Base-by-base conservation (phyloP, 192 early-diverging fungal genomes). In the Glomus cerebriforme region DNA sequence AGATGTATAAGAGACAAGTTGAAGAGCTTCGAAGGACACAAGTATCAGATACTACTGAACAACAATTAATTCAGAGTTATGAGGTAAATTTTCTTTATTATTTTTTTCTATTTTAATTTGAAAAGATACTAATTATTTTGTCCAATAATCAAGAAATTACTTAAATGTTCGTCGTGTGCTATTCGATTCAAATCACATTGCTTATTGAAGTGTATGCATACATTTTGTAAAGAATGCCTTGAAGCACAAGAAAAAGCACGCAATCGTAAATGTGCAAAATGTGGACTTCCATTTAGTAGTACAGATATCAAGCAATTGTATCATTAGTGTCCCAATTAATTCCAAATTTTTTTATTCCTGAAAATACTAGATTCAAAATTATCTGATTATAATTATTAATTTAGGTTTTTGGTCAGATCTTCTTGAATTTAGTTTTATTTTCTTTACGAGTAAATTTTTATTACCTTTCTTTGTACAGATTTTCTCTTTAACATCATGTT, bases 211-310 rank as follows among this genome's bases (percentile, higher is more conserved):
- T 98, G 97, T 82, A 96, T 96, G 96, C 97, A 98, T 74, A 91
- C 91, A 32, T 98, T 97, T 86, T 98, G 97, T 85, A 92, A 93
- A 71, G 85, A 89, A 60, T 98, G 96, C 80, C 87, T 98, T 47
- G 93, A 96, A 75, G 87, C 88, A 54, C 88, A 92, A 43, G 86
- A 90, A 78, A 91, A 93, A 47, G 93, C 93, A 0, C 86, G 95
- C 12, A 94, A 96, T 82, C 87, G 95, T 83, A 95, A 96, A 83
- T 97, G 96, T 83, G 94, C 95, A 24, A 92, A 88, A 60, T 97
- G 96, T 83, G 90, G 88, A 70, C 86, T 91, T 71, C 83, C 90
- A 22, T 97, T 97, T 87, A 24, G 37, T 47, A 70, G 22, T n/a
- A 45, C 37, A 0, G 68, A 70, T 70, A 70, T 70, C 26, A 70